A percentile compares a stretch with the other conserved stretches of the same genome.
phyloP scores from a whole-genome alignment of 2,329 filamentous ascomycete species.

The Alternaria arborescens region DNA sequence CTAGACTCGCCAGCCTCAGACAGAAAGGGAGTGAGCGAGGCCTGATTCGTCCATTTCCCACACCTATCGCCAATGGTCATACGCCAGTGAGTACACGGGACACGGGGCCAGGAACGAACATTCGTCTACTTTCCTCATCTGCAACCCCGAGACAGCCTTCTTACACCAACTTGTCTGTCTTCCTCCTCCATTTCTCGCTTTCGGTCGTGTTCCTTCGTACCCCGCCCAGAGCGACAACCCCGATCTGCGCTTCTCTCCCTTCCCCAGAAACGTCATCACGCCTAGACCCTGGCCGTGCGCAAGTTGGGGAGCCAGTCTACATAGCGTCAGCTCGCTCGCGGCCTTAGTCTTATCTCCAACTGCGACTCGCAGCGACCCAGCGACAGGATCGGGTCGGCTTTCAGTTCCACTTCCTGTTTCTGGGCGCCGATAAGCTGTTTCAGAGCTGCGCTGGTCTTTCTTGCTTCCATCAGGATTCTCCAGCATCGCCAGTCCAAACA shows the following conservation, averaged over 20 bases:
- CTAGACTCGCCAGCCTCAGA: constrained; percentile 33
- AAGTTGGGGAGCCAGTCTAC: constrained; percentile 29
- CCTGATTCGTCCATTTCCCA: constrained; percentile 39
- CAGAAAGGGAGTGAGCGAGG: constrained; percentile 27
- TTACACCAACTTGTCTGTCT: constrained; percentile 9
- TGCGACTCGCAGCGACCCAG: constrained; percentile 20
- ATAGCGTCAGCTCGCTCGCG: constrained; percentile 26
- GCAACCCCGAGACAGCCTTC: constrained; percentile 6
- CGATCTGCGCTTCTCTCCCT: constrained; percentile 11
- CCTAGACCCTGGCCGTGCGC: constrained; percentile 26
- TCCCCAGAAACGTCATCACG: constrained; percentile 32
- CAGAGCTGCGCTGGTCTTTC: constrained; percentile 9
- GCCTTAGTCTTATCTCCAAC: constrained; percentile 29
- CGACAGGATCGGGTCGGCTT: constrained; percentile 2
- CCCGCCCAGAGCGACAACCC: constrained; percentile 23
- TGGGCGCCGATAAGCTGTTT: constrained; percentile 4
- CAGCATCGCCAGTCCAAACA: constrained; percentile 22
- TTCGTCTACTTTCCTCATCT: constrained; percentile 23
- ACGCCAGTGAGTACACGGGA: constrained; percentile 34
- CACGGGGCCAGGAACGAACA: constrained; percentile 29
- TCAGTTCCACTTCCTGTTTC: not conserved
- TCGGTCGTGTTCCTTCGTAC: constrained; percentile 7
- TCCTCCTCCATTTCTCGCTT: not conserved
- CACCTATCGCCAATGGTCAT: constrained; percentile 37
- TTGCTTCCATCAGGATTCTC: constrained; percentile 10